Conservation (phyloP, 768 basidiomycete species). For the Lactarius pseudohatsudake region DNA sequence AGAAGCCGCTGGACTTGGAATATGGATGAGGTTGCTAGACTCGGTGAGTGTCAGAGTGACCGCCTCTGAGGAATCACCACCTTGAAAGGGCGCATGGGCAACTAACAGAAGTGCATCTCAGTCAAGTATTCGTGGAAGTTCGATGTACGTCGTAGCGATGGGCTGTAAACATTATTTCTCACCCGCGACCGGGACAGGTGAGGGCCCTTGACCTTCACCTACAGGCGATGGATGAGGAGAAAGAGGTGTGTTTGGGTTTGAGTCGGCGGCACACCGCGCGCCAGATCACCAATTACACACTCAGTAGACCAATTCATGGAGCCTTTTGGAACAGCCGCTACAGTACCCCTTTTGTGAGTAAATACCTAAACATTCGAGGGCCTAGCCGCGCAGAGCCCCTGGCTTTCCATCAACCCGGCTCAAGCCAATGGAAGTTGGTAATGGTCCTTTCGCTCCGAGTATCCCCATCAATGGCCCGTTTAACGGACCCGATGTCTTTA, state of each 20-base stretch:
- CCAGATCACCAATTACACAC: background rate
- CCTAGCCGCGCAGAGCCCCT: background rate
- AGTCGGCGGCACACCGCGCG: background rate
- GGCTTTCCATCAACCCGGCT: too few relatives aligned
- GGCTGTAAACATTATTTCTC: conserved; percentile 1
- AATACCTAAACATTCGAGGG: background rate
- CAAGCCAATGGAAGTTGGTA: too few relatives aligned
- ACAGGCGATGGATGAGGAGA: background rate
- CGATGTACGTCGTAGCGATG: background rate
- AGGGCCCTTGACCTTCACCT: background rate
- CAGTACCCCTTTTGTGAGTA: background rate
- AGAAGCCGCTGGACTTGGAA: background rate
- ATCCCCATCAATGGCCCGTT: too few relatives aligned
- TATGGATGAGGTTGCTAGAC: background rate
- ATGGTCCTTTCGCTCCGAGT: too few relatives aligned
- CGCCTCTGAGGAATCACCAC: background rate
- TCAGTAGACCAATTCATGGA: background rate
- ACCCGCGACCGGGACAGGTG: background rate
- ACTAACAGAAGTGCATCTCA: background rate
- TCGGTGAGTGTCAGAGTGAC: background rate
- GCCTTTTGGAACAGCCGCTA: background rate
- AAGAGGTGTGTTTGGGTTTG: background rate
- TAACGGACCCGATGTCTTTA: too few relatives aligned
- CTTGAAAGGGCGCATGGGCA: background rate
- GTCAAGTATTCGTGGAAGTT: background rate